Base-by-base conservation (phyloP, 164 flowering plant genomes). In the Magnolia kwangsiensis region DNA sequence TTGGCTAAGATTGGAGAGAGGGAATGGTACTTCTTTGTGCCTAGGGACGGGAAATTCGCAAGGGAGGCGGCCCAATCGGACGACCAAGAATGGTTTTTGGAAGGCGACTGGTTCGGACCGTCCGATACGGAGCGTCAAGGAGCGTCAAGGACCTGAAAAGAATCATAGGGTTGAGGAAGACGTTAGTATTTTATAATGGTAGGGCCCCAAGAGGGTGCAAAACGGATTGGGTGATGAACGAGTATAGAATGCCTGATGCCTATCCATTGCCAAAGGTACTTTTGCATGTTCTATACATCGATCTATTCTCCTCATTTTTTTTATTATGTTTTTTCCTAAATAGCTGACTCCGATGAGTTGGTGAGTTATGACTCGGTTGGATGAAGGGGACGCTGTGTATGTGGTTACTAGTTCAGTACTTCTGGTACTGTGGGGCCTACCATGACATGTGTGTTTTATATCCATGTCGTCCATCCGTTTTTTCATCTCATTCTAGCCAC, bases 191-290 rank as follows among this genome's bases (percentile, higher is more conserved):
- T 81, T 95, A 95, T 82, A 81, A 76, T 20, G 98, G 98, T 1
- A 87, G 95, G 76, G 98, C 97, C 0, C 95, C 98, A 0, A 75
- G 86, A 37, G 98, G 98, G 6, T 67, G 51, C 84, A 95, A 88
- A 77, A 95, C 98, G 8, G 98, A 95, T 76, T 95, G 98, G 98
- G 85, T 95, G 83, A 95, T 95, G 98, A 93, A 92, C 65, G 98
- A 95, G 75, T 95, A 90, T 37, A 67, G 86, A 51, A 71, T 80
- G 82, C 86, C 84, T 6, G 80, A 82, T 20, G 51, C 71, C 69
- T 80, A 49, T 64, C 63, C 74, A 27, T 7, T 29, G 7, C 80
- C 79, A 8, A 82, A 84, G 84, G 86, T 82, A 77, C 45, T 37
- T 37, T 37, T 37, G 45, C 45, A 37, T 37, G 45, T 37, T 37